These are phyloP conservation scores for Lyophyllum semitale DNA, from an alignment of 768 basidiomycete genomes.

Conservation along the genomic window DNA sequence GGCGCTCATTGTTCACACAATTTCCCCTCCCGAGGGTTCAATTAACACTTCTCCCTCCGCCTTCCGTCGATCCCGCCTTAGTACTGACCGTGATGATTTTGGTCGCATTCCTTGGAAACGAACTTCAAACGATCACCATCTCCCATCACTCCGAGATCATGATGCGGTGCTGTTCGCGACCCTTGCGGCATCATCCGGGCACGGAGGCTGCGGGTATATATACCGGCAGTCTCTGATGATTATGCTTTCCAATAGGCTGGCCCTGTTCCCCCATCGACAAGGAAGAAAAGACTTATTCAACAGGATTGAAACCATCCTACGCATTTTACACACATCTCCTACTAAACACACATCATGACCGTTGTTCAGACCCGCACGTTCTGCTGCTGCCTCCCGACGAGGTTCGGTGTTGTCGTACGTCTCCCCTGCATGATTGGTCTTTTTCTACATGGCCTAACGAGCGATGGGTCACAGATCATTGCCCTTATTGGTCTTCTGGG, in stretches of 20 bases:
- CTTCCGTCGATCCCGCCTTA: background rate
- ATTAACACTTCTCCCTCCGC: background rate
- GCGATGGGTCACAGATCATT: conserved; percentile 44
- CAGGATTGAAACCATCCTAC: conserved; percentile 18
- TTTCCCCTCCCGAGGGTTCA: background rate
- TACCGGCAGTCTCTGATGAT: conserved; percentile 15
- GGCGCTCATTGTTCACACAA: background rate
- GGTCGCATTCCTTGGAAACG: conserved; percentile 12
- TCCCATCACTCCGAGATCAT: conserved; percentile 10
- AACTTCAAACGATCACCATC: conserved; percentile 10
- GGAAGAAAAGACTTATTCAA: conserved; percentile 11
- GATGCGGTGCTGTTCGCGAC: conserved; percentile 9
- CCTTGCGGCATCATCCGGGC: conserved; percentile 16
- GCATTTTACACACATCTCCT: conserved; percentile 5
- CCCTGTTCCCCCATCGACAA: conserved; percentile 36
- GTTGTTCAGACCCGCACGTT: conserved; percentile 43
- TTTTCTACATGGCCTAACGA: too few relatives aligned
- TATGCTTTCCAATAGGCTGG: conserved; percentile 42
- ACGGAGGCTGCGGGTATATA: conserved; percentile 30
- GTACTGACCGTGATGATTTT: background rate
- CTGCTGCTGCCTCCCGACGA: conserved; percentile 52
- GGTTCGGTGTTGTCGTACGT: conserved; percentile 49
- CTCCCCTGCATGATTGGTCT: background rate
- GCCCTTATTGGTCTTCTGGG: conserved; percentile 45
- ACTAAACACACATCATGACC: conserved; percentile 29